Conservation (phyloP, 441 rosid species). For the Croton setiger region DNA sequence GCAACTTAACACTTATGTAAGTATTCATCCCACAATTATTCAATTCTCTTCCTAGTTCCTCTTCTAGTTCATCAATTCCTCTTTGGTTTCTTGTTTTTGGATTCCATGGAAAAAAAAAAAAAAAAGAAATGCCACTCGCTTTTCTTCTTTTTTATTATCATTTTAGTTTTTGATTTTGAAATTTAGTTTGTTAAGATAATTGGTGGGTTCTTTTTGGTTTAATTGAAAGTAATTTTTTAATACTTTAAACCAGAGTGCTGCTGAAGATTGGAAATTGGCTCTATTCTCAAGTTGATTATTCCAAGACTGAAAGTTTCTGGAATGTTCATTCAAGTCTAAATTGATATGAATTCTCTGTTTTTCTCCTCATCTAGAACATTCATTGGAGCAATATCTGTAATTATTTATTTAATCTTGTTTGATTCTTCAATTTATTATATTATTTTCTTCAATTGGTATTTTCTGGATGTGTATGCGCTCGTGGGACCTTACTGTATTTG, state of each 20-base stretch:
- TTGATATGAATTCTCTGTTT: background rate
- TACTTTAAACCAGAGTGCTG: background rate
- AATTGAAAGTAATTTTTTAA: background rate
- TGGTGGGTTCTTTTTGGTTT: background rate
- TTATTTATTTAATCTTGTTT: background rate
- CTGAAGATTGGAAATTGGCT: too few relatives aligned
- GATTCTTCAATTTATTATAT: background rate
- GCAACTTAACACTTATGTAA: slow-evolving; percentile 83
- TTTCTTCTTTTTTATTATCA: too few relatives aligned
- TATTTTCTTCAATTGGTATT: slow-evolving; percentile 4
- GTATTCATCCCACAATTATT: slow-evolving; percentile 12
- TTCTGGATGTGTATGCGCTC: slow-evolving; percentile 21
- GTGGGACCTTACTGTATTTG: slow-evolving; percentile 24
- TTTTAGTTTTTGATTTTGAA: background rate
- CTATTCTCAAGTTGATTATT: background rate
- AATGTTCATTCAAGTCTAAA: slow-evolving; percentile 4
- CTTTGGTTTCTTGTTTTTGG: background rate
- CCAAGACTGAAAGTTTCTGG: slow-evolving; percentile 8
- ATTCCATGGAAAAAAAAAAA: too few relatives aligned
- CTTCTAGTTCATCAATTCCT: background rate
- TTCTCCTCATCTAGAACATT: background rate
- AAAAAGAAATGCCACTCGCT: too few relatives aligned
- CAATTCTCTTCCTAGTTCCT: too few relatives aligned
- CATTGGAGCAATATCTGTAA: background rate
- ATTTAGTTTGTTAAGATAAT: background rate